A percentile compares a stretch with the other conserved stretches of the same genome.
Conservation (phyloP, 2,329 filamentous ascomycete species). For the Colletotrichum higginsianum region DNA sequence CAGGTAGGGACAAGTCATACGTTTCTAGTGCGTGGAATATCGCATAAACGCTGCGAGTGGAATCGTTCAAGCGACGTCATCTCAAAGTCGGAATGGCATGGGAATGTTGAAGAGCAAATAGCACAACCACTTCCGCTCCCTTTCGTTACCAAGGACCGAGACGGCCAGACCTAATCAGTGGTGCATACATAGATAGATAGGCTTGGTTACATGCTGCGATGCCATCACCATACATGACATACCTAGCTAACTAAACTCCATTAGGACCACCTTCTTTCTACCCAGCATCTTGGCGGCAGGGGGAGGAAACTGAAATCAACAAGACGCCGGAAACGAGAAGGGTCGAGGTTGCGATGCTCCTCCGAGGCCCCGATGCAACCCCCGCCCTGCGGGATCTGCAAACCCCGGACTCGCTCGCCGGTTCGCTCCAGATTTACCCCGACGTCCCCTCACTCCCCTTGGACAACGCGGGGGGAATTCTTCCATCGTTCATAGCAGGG, state of each 20-base stretch:
- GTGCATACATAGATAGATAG: no score
- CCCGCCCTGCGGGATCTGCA: conserved; percentile 29
- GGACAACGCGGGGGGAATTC: conserved; percentile 31
- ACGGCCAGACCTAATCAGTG: no score
- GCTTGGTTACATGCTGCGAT: not conserved
- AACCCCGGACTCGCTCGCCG: conserved; percentile 6
- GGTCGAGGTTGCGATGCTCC: not conserved
- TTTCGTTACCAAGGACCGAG: no score
- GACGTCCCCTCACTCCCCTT: conserved; percentile 27
- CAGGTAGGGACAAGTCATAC: no score
- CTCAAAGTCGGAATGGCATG: no score
- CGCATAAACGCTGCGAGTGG: no score
- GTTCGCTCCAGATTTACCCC: conserved; percentile 40
- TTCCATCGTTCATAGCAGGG: conserved; percentile 5
- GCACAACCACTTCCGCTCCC: no score
- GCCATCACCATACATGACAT: not conserved
- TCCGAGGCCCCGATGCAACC: not conserved
- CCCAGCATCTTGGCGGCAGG: not conserved
- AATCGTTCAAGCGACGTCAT: no score
- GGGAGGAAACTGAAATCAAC: not conserved
- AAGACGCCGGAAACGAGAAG: not conserved
- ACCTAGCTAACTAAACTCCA: no score
- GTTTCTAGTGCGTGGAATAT: no score
- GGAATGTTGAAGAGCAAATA: no score
- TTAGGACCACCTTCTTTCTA: not conserved